A percentile compares a stretch with the other conserved stretches of the same genome.
These are phyloP conservation scores for Tripidium arundinaceum DNA, from an alignment of 202 grass and related monocot genomes.

Conservation along the genomic window DNA sequence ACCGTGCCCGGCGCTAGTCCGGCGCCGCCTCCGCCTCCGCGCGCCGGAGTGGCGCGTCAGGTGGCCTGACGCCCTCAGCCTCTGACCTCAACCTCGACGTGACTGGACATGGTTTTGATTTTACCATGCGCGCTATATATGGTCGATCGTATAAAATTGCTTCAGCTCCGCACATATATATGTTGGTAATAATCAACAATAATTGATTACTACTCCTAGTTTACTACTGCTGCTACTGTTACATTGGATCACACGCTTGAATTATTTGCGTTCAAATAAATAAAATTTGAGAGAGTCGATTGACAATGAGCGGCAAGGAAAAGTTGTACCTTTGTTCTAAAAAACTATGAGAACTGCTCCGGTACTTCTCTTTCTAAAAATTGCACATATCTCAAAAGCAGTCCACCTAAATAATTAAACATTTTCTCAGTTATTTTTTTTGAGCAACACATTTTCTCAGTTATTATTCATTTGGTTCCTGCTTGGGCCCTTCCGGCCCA, in stretches of 20 bases:
- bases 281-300: not conserved
- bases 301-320: not conserved
- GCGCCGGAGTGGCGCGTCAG: not conserved
- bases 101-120: not conserved
- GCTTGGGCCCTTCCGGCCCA: too few species aligned
- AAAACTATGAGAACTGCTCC: too few species aligned
- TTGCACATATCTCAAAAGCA: too few species aligned
- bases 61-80: not conserved
- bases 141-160: not conserved
- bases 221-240: not conserved
- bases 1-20: constrained; percentile 28
- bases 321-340: too few species aligned
- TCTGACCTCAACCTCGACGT: not conserved
- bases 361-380: too few species aligned
- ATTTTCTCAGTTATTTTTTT: too few species aligned
- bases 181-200: not conserved
- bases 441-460: too few species aligned
- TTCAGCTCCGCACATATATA: not conserved
- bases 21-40: not conserved
- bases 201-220: too few species aligned
- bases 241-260: not conserved
- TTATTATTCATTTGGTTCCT: too few species aligned
- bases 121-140: too few species aligned
- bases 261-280: not conserved
- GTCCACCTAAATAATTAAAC: too few species aligned